phyloP scores from a whole-genome alignment of 345 rosid species.

The Pistacia atlantica region DNA sequence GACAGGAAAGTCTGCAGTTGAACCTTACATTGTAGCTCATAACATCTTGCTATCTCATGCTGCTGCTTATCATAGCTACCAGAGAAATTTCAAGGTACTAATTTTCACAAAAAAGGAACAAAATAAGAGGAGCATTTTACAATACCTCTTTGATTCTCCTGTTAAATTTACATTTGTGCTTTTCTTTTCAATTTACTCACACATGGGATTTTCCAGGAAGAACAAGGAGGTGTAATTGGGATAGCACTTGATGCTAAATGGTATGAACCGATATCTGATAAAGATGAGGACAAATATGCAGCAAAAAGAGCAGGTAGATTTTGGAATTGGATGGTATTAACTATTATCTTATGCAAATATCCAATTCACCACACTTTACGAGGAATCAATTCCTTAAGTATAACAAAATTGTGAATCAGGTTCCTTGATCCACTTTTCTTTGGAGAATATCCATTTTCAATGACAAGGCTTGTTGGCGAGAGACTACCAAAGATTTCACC shows the following conservation, averaged over 20 bases:
- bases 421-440: slow-evolving; percentile 83
- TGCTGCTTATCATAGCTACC: slow-evolving; percentile 69
- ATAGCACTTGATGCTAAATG: slow-evolving; percentile 83
- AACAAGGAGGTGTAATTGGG: slow-evolving; percentile 75
- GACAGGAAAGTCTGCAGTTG: slow-evolving; percentile 70
- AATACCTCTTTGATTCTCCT: background rate
- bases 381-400: slow-evolving; percentile 14
- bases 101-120: background rate
- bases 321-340: slow-evolving; percentile 74
- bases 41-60: slow-evolving; percentile 85
- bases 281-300: slow-evolving; percentile 78
- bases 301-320: slow-evolving; percentile 83
- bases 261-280: slow-evolving; percentile 72
- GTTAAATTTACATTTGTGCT: background rate
- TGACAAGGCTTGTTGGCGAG: slow-evolving; percentile 65
- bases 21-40: slow-evolving; percentile 87
- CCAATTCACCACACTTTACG: background rate
- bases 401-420: slow-evolving; percentile 49
- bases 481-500: slow-evolving; percentile 71
- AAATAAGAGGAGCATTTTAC: background rate
- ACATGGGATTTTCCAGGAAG: slow-evolving; percentile 39
- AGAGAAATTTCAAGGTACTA: slow-evolving; percentile 63
- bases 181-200: background rate
- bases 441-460: slow-evolving; percentile 80
- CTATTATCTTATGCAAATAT: slow-evolving; percentile 20